Evolutionary conservation across 2,329 filamentous ascomycete genomes (phyloP), one percentile per base, ranked within the genome.

Genomic region (Trichoderma pleuroti): DNA sequence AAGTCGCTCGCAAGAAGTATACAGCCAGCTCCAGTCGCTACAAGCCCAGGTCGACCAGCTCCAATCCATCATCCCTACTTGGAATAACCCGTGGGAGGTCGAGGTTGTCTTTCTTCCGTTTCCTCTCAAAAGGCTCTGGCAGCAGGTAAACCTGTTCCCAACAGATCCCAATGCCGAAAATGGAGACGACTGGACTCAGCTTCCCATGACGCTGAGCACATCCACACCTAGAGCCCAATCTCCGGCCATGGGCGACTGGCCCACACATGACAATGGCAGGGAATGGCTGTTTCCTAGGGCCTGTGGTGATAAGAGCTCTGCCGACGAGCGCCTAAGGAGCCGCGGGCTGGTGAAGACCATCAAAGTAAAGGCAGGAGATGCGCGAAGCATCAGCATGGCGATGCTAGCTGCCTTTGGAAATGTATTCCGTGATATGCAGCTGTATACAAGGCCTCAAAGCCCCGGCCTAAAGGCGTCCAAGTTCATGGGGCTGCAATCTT

Each of bases 51-150:
- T 89, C 62, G 79, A 82, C 34, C 83, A 87, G 56, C 82, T 93
- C 11, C 90, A 92, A 77, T 84, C 85, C 7, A 82, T 86, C 11
- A 79, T 89, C 34, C 91, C 92, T n/a, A 89, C 91, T 0, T 83
- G 83, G 32, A 80, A 81, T 54, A 84, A 87, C 52, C 91, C 92
- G 0, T 94, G 92, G 91, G 87, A 92, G 73, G 82, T 95, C 2
- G 92, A 94, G 76, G 90, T 94, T 5, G 88, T 94, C 1, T 88
- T 94, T 70, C 78, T 94, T 9, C 92, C 92, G 1, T 95, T 93
- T 78, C 84, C 86, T 1, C 80, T 89, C 8, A 87, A 85, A 74
- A 84, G 83, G 26, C 75, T 90, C 7, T 90, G 87, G 87, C 81
- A 86, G 71, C 81, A 82, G 57, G 78, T 82, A 5, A 77, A 82